Evolutionary conservation across 495 filamentous ascomycete species (phyloP).

Genomic region (Endocarpon pusillum): DNA sequence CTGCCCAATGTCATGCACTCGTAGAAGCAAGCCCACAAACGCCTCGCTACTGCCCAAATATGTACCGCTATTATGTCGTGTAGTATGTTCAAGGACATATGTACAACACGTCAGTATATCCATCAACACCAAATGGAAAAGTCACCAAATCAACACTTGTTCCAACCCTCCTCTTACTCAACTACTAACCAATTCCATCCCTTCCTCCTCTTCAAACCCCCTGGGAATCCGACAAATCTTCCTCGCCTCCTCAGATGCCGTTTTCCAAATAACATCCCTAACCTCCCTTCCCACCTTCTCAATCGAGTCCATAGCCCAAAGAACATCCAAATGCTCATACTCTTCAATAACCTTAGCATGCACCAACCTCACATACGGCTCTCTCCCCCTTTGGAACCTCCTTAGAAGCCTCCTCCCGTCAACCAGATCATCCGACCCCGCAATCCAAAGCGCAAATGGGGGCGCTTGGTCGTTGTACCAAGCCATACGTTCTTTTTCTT

Average conservation of each 20-base stretch:
- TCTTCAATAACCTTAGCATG: slow-evolving; percentile 71
- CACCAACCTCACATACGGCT: slow-evolving; percentile 68
- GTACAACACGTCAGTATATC: no score
- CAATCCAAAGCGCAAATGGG: slow-evolving; percentile 81
- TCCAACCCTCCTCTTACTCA: no score
- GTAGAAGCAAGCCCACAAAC: no score
- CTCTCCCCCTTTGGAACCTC: slow-evolving; percentile 58
- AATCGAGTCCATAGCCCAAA: slow-evolving; percentile 85
- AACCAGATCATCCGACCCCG: slow-evolving; percentile 65
- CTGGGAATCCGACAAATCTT: slow-evolving; percentile 41
- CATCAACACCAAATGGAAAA: no score
- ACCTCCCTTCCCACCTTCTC: slow-evolving; percentile 76
- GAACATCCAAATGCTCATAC: slow-evolving; percentile 89
- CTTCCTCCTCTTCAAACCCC: slow-evolving; percentile 21
- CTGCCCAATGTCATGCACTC: no score
- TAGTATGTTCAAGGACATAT: no score
- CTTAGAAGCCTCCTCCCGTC: slow-evolving; percentile 60
- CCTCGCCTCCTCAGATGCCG: slow-evolving; percentile 35
- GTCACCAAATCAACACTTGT: no score
- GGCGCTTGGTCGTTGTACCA: slow-evolving; percentile 75
- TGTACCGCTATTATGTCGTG: no score
- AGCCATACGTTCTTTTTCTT: slow-evolving; percentile 24
- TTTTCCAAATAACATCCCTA: slow-evolving; percentile 68
- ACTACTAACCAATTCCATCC: no score
- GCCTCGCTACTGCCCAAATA: no score